Evolutionary conservation across 345 rosid genomes (phyloP), one percentile per base, ranked within the genome.

Genomic region (Gossypium rotundifolium): DNA sequence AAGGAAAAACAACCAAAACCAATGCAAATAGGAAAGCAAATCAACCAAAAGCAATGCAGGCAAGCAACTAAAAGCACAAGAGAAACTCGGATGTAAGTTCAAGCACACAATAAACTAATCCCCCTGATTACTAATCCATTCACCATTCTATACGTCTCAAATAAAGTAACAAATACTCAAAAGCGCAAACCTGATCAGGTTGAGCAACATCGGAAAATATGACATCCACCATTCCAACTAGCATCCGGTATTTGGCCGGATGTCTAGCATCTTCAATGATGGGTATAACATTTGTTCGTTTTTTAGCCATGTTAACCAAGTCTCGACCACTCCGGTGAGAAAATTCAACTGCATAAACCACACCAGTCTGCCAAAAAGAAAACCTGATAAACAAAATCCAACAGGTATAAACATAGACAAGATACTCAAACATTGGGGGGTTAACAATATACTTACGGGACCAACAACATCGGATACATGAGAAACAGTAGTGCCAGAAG

Each of bases 161-260:
- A 74, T 2, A 65, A 55, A 48, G 4, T 25, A 16, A 73, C 2
- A 54, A 57, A 61, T 2, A 23, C 13, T 33, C 16, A 18, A 20
- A 3, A 72, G 9, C 23, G 74, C 84, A 86, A 75, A 96, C 99
- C 97, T 96, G 98, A 85, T 96, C 98, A 0, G 99, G 99, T 76
- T 96, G 98, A 51, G 99, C 98, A 87, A 96, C 99, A 85, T 96
- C 99, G 27, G 99, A 91, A 83, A 96, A 96, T 58, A 96, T 87
- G 23, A 93, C 98, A 89, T 96, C 98, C 51, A 96, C 99, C 99
- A 96, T 96, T 75, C 97, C 97, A 17, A 96, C 93, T 67, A 96
- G 86, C 99, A 93, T 96, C 22, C 99, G 82, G 82, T 93, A 96
- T 82, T 96, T 96, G 44, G 97, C 85, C 12, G 99, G 99, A 83